Percentiles rank a stretch among this genome's conserved stretches.
phyloP scores from a whole-genome alignment of 495 filamentous ascomycete species.

The Penicillium simplicissimum region DNA sequence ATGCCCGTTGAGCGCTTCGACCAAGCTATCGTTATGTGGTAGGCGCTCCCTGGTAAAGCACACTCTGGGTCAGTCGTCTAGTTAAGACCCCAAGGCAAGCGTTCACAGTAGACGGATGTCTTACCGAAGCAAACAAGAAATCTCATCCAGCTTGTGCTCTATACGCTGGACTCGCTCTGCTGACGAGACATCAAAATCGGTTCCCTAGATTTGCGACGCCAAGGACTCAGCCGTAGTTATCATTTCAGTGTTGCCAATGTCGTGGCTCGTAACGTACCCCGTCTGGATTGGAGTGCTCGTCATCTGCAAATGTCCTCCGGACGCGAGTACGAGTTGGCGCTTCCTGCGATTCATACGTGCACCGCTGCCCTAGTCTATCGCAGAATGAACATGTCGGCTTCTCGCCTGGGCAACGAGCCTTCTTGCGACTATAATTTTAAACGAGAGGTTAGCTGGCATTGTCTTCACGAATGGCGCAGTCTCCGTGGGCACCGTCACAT shows the following conservation, averaged over 20 bases:
- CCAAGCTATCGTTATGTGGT: neutral
- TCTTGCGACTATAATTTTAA: conserved; percentile 33
- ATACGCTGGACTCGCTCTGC: conserved; percentile 23
- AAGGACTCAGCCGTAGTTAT: neutral
- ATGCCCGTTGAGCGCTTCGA: neutral
- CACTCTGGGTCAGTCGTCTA: neutral
- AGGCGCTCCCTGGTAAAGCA: conserved; percentile 6
- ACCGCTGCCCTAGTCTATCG: conserved; percentile 35
- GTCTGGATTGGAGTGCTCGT: neutral
- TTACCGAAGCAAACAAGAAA: conserved; percentile 26
- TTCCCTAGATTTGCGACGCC: neutral
- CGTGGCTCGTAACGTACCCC: neutral
- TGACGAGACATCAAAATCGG: neutral
- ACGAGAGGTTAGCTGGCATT: conserved; percentile 1
- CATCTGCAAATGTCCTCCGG: neutral
- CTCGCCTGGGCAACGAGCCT: conserved; percentile 45
- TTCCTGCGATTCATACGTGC: conserved; percentile 32
- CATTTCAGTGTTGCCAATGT: neutral
- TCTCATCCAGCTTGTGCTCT: conserved; percentile 28
- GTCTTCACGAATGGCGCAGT: neutral
- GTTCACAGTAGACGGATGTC: neutral
- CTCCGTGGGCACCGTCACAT: neutral
- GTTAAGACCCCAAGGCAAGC: neutral
- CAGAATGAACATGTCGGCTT: conserved; percentile 42
- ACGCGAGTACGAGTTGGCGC: neutral